phyloP scores from a whole-genome alignment of 371 early-diverging fungal species.

The Apophysomyces trapeziformis region DNA sequence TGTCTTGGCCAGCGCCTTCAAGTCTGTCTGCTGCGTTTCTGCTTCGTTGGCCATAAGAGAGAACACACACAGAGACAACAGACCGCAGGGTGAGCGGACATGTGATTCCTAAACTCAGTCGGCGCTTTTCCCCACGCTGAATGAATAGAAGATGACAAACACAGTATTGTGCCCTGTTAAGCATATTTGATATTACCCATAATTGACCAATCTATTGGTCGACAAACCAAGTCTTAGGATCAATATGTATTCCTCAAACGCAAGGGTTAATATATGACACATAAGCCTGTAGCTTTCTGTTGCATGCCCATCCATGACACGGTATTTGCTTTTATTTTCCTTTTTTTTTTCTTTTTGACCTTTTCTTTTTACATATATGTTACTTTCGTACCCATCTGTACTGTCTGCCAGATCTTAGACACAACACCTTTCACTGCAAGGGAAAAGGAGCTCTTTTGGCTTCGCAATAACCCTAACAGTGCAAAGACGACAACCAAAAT shows the following conservation, averaged over 20 bases:
- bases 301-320: too few species aligned
- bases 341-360: background rate
- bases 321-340: background rate
- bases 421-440: constrained; percentile 26
- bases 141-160: background rate
- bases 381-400: constrained; percentile 52
- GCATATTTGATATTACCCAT: too few species aligned
- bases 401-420: constrained; percentile 44
- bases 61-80: background rate
- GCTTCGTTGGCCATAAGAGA: constrained; percentile 12
- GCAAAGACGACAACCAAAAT: constrained; percentile 35
- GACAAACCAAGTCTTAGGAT: too few species aligned
- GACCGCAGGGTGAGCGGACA: background rate
- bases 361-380: constrained; percentile 40
- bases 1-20: constrained; percentile 40
- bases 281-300: too few species aligned
- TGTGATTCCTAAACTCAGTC: constrained; percentile 2
- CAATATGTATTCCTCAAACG: too few species aligned
- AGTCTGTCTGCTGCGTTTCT: constrained; percentile 19
- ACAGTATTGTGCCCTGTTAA: background rate
- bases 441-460: constrained; percentile 29
- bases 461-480: constrained; percentile 32
- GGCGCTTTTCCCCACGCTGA: background rate
- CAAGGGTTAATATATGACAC: too few species aligned
- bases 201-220: too few species aligned